Evolutionary conservation across 148 eudicot genomes (phyloP), one percentile per base, ranked within the genome.

Genomic region (Vaccinium macrocarpon): DNA sequence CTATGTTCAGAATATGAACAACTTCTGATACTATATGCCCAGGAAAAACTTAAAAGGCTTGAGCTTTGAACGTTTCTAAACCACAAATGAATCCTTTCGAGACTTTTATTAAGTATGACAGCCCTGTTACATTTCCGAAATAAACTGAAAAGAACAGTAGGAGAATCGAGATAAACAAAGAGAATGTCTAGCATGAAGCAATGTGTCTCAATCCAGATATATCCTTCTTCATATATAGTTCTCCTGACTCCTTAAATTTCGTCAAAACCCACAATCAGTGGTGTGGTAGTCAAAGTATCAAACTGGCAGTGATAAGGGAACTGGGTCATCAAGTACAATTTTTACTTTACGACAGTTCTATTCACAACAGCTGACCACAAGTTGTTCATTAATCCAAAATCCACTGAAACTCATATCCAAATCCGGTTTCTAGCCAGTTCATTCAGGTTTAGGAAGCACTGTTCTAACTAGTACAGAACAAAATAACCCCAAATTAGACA

Each of bases 361-460:
- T 11, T 46, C 6, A 14, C 79, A 76, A 48, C 5, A 29, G 16
- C 55, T 29, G 66, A 53, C 64, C 16, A 78, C 5, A 18, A 25
- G 13, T 25, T 11, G 55, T 77, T 51, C 12, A 19, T 13, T 77
- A 13, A 6, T 1, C 52, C 51, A 74, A 74, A 32, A 72, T 72
- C 76, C 76, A n/a, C 35, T 13, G 32, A 35, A 81, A 2, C n/a
- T 18, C 74, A 81, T 48, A 46, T 25, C 57, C 83, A 62, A 64
- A 57, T 79, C 66, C n/a, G 5, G 48, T 13, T 48, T 23, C 21
- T 15, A 81, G 13, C 76, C 83, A 27, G 61, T 46, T 52, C 35
- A 48, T n/a, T 64, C 32, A 8, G 46, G 42, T 80, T 73, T 46
- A 19, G 49, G 51, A 57, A 49, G 70, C 27, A 56, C n/a, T 59